These are phyloP conservation scores for Typha latifolia DNA, from an alignment of 176 grass and related monocot species.

Conservation along the genomic window DNA sequence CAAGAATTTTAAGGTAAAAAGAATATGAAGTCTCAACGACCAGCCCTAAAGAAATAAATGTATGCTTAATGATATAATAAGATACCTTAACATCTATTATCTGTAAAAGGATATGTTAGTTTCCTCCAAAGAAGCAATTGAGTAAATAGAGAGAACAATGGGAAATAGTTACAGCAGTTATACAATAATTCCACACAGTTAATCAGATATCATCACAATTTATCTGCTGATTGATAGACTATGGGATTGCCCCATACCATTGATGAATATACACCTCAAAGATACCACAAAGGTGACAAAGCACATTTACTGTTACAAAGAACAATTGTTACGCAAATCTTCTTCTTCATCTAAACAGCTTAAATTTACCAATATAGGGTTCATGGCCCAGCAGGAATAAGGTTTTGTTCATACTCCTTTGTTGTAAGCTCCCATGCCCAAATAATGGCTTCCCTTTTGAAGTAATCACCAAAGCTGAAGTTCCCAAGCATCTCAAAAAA, in stretches of 20 bases:
- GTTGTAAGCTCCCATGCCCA: slow-evolving; percentile 96
- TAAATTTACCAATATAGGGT: slow-evolving; percentile 55
- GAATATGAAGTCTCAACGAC: no score
- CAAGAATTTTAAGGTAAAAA: no score
- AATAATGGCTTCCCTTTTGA: slow-evolving; percentile 83
- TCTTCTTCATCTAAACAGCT: slow-evolving; percentile 28
- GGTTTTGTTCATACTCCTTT: slow-evolving; percentile 82
- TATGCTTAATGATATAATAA: no score
- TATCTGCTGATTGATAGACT: background rate
- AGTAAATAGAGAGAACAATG: no score
- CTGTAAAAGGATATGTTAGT: no score
- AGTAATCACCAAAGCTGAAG: slow-evolving; percentile 99
- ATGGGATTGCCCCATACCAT: background rate
- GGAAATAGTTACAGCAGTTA: background rate
- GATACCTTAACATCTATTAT: no score
- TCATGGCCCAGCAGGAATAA: slow-evolving; percentile 36
- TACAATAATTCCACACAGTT: background rate
- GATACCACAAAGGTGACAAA: background rate
- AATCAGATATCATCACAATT: background rate
- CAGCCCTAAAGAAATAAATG: no score
- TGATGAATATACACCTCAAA: background rate
- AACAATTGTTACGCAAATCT: background rate
- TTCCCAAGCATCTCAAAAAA: slow-evolving; percentile 99
- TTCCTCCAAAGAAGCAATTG: no score
- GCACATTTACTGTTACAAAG: background rate